phyloP scores from a whole-genome alignment of 1,284 basidiomycete genomes.

The Leccinum ponderosum region DNA sequence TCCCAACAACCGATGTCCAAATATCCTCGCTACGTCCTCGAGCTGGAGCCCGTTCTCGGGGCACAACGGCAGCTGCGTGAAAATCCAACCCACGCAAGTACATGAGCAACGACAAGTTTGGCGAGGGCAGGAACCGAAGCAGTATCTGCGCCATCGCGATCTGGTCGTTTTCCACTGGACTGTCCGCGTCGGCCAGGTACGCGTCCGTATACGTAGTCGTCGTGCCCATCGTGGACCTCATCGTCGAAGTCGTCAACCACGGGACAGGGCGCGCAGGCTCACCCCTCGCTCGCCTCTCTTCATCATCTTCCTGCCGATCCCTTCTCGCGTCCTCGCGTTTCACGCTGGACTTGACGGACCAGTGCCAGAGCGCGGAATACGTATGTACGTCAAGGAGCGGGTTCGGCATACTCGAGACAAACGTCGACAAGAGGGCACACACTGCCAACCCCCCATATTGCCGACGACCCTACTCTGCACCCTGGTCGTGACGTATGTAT shows the following conservation, averaged over 20 bases:
- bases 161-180: conserved; percentile 33
- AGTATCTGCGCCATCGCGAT: conserved; percentile 52
- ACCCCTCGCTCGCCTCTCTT: conserved; percentile 23
- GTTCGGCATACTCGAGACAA: conserved; percentile 54
- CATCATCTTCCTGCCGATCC: conserved; percentile 26
- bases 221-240: not conserved
- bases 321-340: conserved; percentile 34
- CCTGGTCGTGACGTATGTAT: no score
- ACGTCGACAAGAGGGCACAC: conserved; percentile 59
- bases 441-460: conserved; percentile 26
- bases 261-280: conserved; percentile 7
- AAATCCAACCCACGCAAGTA: conserved; percentile 61
- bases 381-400: conserved; percentile 48
- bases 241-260: conserved; percentile 1
- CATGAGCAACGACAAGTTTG: conserved; percentile 55
- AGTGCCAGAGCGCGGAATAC: conserved; percentile 50
- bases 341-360: conserved; percentile 49
- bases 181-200: conserved; percentile 17
- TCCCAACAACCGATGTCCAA: no score
- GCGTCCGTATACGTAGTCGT: conserved; percentile 2
- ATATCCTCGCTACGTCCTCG: no score
- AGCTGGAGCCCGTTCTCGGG: no score
- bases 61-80: conserved; percentile 35
- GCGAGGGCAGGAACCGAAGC: conserved; percentile 59
- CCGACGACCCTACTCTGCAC: no score